Evolutionary conservation across 345 rosid species (phyloP), one percentile per base, ranked within the genome.

Genomic region (Diplotaxis tenuifolia): DNA sequence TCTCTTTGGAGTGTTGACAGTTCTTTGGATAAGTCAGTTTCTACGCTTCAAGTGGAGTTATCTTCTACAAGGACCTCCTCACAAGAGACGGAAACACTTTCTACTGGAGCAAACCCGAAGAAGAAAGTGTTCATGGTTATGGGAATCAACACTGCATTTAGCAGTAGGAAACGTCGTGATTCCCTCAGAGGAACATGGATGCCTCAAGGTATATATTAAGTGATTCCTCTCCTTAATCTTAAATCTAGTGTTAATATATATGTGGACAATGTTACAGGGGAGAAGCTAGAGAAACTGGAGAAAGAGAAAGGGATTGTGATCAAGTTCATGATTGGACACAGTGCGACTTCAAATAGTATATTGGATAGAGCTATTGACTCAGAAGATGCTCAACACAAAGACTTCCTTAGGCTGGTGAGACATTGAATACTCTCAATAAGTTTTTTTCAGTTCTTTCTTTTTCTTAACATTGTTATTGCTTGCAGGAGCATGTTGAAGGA

Each of bases 311-410:
- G 97, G 7, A 92, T 96, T 71, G 81, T 90, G 23, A 81, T 96
- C 69, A 90, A 96, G 65, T 95, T 95, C 86, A 95, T 92, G 98
- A 95, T 95, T 81, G 99, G 98, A 40, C 99, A 95, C 63, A 96
- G 99, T 86, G 96, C 99, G 25, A 96, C 94, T 21, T 86, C 98
- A 73, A 90, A 86, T 76, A 92, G 98, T 83, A 90, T 96, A 74
- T 81, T 96, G 74, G 99, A 96, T 75, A 85, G 90, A 82, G 98
- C 98, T 25, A 92, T 96, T 82, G 98, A 96, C 78, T 92, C 97
- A 21, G 98, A 96, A 84, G 93, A 90, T 67, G 84, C 89, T 75
- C 96, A 92, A 81, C 97, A 95, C 63, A 90, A 87, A 79, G 99
- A 95, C 86, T 95, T 95, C 83, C 85, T 95, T 40, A 89, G 98